Evolutionary conservation across 257 asterid genomes (phyloP), one percentile per base, ranked within the genome.

Genomic region (Scutellaria baicalensis): DNA sequence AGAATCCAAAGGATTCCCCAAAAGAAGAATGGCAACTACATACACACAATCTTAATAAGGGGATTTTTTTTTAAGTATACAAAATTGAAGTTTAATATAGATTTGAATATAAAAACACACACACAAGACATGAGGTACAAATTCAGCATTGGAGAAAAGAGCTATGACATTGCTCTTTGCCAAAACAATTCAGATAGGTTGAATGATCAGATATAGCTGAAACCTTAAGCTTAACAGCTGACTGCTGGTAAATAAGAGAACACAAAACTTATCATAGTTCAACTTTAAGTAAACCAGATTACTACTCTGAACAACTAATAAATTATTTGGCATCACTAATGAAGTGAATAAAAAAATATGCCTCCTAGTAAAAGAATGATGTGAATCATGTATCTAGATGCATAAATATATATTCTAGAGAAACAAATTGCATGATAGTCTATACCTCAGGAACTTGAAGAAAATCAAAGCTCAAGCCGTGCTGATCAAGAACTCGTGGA

Each of bases 401-500:
- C 69, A 62, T 45, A 39, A 66, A 27, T 48, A 52, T 63, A 74
- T 23, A 39, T 8, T 70, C 52, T 21, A 48, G 52, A 36, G 62
- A 57, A 76, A 64, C 55, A 77, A 62, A 44, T 47, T 71, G 65
- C 38, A 61, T 51, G 69, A 54, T 33, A 72, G 36, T 75, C 61
- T 27, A 64, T 88, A 94, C 99, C 99, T 94, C 97, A 13, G 99
- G 97, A 77, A 91, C 81, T 79, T 91, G 98, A 79, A 94, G 96
- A 71, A 80, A 88, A 78, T 94, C 97, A 60, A 85, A 79, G 83
- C 75, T 86, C 75, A 94, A 80, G 71, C 99, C 97, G 75, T 94
- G 99, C 81, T 94, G 98, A 81, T 94, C 97, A 63, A 94, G 95
- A 73, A 94, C 99, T 69, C 97, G 84, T 58, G 99, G 99, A 79